A percentile compares a stretch with the other conserved stretches of the same genome.
These are phyloP conservation scores for Pyrenophora teres DNA, from an alignment of 2,329 filamentous ascomycete genomes.

Conservation along the genomic window DNA sequence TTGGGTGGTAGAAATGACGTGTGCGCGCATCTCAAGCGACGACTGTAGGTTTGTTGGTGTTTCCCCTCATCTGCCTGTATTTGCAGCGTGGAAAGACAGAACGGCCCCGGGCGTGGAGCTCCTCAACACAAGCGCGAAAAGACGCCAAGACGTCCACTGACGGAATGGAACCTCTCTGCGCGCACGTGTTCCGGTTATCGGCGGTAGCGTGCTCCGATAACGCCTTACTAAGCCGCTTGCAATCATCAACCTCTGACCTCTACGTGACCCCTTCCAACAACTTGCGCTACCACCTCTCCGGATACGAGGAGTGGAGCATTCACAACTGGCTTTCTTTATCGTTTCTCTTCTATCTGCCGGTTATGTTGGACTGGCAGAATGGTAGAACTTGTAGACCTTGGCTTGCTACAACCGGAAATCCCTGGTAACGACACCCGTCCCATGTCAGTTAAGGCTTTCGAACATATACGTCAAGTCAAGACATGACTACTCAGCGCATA, in stretches of 20 bases:
- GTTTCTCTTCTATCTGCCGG: neutral
- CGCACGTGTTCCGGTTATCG: constrained; percentile 18
- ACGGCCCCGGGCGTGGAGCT: constrained; percentile 15
- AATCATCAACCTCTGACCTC: too few relatives aligned
- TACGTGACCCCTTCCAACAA: neutral
- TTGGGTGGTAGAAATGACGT: constrained; percentile 25
- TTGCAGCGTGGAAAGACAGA: constrained; percentile 8
- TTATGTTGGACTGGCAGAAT: neutral
- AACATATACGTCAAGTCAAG: neutral
- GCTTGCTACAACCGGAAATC: neutral
- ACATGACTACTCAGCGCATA: too few relatives aligned
- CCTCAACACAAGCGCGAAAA: constrained; percentile 17
- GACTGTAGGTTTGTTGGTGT: constrained; percentile 27
- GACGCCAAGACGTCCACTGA: constrained; percentile 27
- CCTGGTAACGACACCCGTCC: neutral
- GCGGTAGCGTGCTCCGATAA: constrained; percentile 7
- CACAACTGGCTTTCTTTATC: neutral
- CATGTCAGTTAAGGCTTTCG: neutral
- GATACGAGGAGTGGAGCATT: neutral
- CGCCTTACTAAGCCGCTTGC: constrained; percentile 6
- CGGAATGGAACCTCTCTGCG: constrained; percentile 15
- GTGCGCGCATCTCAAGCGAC: constrained; percentile 37
- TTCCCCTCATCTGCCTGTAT: constrained; percentile 23
- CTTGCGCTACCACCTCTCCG: neutral
- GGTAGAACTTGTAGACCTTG: too few relatives aligned